Evolutionary conservation across 805 yeast species (phyloP), one percentile per base, ranked within the genome.

Genomic region (Kodamaea kakaduensis): DNA sequence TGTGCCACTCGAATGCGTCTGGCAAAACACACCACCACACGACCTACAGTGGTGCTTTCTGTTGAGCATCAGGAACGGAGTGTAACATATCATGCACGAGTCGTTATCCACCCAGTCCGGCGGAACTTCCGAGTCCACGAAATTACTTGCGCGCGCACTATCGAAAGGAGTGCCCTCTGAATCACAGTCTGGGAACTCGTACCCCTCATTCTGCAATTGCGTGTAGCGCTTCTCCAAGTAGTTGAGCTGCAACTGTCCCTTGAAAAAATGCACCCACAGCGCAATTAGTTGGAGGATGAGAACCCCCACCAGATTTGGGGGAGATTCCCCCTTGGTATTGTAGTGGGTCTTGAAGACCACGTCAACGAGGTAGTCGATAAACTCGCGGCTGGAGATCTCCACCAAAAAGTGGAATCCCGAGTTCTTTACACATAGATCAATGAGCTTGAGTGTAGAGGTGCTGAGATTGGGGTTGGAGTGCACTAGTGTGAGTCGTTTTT

Each of bases 41-140:
- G 95, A 83, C 35, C 98, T 73, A 59, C 98, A 93, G 60, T 93
- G 98, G 58, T 93, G 98, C 56, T 90, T 88, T 52, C 98, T 73
- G 56, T 85, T 88, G 41, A 89, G 64, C 54, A 90, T 73, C 1
- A 93, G 69, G 53, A 93, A 93, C 10, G 80, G 64, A 26, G 71
- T 77, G 34, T 94, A 87, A 47, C 97, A 87, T 37, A 86, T 78
- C 97, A 93, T 89, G 59, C 98, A 93, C 3, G 86, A 86, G 48
- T 87, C 95, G 8, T 89, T 83, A 52, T 93, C 98, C 15, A 84
- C 81, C 98, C 98, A 93, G 48, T 88, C 97, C 0, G 98, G 97
- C 2, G 98, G 97, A 4, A 89, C 89, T 42, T 78, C 83, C 2
- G 96, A 76, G 50, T 90, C 97, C 32, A 90, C 76, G 56, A 89